Percentiles rank a stretch among this genome's conserved stretches.
Conservation (phyloP, 2,329 filamentous ascomycete species). For the Aspergillus pseudoterreus region DNA sequence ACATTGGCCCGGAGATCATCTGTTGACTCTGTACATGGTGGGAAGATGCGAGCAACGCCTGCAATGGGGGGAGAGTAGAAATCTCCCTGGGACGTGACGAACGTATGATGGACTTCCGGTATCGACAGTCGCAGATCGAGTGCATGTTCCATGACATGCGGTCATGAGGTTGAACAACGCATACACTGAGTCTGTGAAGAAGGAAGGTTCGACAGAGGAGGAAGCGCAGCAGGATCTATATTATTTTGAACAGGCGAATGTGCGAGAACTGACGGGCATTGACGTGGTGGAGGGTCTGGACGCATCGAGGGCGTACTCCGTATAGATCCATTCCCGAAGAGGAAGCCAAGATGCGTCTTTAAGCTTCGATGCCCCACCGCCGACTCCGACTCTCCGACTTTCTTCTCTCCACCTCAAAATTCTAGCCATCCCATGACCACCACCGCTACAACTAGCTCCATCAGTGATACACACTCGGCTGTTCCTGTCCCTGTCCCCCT, state of each 20-base stretch:
- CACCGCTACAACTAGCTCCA: background rate
- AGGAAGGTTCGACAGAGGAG: no score
- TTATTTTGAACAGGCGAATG: background rate
- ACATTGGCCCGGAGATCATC: background rate
- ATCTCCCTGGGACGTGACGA: background rate
- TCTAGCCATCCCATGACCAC: background rate
- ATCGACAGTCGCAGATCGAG: background rate
- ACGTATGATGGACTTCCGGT: background rate
- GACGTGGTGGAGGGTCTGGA: background rate
- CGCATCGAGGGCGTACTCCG: background rate
- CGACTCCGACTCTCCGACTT: no score
- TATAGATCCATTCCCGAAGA: background rate
- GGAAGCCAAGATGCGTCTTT: slow-evolving; percentile 1
- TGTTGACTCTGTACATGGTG: background rate
- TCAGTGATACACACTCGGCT: background rate
- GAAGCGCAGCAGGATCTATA: no score
- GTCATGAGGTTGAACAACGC: background rate
- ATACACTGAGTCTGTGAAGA: no score
- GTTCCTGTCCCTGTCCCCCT: background rate
- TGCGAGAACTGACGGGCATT: background rate
- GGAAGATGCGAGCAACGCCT: background rate
- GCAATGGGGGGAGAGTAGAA: background rate
- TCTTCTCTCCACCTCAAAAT: background rate
- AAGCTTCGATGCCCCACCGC: background rate
- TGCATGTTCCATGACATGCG: background rate